Evolutionary conservation across 176 grass and related monocot genomes (phyloP).

Genomic region (Hordeum marinum): DNA sequence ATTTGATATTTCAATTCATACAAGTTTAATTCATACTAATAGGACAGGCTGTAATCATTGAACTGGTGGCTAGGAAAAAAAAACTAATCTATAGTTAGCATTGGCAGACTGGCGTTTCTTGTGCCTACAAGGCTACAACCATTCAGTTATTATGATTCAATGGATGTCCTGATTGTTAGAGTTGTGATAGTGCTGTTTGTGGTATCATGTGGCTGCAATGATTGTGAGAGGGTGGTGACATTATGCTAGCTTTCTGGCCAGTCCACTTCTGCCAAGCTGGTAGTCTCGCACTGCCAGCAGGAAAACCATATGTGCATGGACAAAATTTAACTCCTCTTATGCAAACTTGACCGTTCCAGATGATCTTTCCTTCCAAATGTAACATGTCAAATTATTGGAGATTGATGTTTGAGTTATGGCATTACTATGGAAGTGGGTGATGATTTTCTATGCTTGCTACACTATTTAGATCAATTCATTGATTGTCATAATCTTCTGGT

Average conservation of each 20-base stretch:
- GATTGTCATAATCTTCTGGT: neutral
- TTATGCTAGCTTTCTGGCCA: neutral
- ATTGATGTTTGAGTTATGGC: neutral
- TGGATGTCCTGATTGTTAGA: conserved; percentile 19
- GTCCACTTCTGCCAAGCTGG: neutral
- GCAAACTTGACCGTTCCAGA: neutral
- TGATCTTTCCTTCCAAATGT: neutral
- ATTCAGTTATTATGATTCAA: conserved; percentile 10
- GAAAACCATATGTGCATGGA: neutral
- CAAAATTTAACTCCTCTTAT: neutral
- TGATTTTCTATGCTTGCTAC: neutral
- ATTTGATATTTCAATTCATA: neutral
- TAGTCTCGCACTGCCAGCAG: neutral
- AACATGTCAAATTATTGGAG: neutral
- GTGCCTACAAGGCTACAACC: neutral
- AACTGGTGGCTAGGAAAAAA: neutral
- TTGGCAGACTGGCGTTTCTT: neutral
- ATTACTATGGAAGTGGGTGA: neutral
- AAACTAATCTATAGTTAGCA: neutral
- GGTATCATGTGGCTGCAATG: neutral
- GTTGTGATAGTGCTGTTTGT: neutral
- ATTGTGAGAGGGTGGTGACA: conserved; percentile 8
- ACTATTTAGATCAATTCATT: neutral
- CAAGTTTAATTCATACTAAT: neutral
- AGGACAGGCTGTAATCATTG: neutral